Conservation (phyloP, 2,329 filamentous ascomycete genomes). For the Hypomyces perniciosus region DNA sequence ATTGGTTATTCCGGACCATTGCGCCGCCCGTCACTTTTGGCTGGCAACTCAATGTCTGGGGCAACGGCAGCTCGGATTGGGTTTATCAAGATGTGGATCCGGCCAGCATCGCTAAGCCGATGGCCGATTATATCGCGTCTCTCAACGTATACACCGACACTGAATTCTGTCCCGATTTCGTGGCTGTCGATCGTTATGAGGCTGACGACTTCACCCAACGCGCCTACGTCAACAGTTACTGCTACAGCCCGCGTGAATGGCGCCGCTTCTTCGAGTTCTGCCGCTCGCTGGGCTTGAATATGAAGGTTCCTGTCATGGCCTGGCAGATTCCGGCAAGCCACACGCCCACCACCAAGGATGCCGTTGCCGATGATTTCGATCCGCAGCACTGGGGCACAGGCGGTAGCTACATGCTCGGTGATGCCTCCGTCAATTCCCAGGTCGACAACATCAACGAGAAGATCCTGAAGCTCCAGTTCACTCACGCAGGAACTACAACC, state of each 20-base stretch:
- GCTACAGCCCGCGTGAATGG: constrained; percentile 9
- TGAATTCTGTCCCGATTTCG: constrained; percentile 1
- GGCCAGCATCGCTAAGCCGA: background rate
- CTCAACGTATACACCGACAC: background rate
- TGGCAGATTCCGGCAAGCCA: constrained; percentile 10
- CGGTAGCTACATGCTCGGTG: constrained; percentile 1
- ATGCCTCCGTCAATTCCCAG: background rate
- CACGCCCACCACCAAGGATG: background rate
- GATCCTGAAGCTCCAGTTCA: background rate
- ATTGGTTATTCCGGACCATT: constrained; percentile 6
- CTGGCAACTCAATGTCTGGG: constrained; percentile 8
- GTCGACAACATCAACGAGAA: background rate
- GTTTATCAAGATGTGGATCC: background rate
- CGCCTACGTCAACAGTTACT: constrained; percentile 4
- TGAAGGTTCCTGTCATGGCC: constrained; percentile 3
- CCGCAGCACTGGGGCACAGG: constrained; percentile 3
- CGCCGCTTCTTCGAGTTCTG: constrained; percentile 7
- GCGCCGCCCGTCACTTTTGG: constrained; percentile 1
- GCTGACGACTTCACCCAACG: constrained; percentile 8
- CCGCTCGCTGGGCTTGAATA: background rate
- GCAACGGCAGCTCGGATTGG: background rate
- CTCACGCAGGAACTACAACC: background rate
- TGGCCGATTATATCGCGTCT: background rate
- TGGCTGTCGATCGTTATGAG: constrained; percentile 8
- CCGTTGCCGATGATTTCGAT: background rate